Evolutionary conservation across 306 rosid species (phyloP), one percentile per base, ranked within the genome.

Genomic region (Prosopis cineraria): DNA sequence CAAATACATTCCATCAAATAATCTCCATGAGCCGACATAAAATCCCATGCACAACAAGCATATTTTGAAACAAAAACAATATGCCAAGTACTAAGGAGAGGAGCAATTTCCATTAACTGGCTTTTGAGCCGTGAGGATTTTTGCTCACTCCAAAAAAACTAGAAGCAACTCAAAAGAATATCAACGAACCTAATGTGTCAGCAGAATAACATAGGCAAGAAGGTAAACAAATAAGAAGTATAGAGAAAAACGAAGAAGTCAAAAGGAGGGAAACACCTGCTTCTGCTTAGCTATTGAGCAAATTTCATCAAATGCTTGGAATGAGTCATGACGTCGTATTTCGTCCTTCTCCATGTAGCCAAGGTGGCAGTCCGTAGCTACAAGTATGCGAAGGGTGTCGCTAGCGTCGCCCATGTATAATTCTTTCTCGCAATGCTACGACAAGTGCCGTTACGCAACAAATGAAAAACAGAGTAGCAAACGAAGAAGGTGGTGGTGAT

Each of bases 271-370:
- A 17, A 65, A 10, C n/a, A 65, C 70, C 24, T 86, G 39, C 56
- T 90, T 91, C 56, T 86, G 83, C 52, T 84, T 89, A 0, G 98
- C 98, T 30, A 92, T 86, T 58, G 94, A 88, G 82, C 97, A 94
- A 74, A 94, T 92, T 85, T 94, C 98, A 50, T 94, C 92, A 73
- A 94, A 94, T 48, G 98, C 91, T 74, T 89, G 89, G 67, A 94
- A 94, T 0, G 98, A 92, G 82, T 94, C 97, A 73, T 94, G 94
- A 68, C 98, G 93, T 10, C 98, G 89, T 50, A 94, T 69, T 81
- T 94, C 98, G 80, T 94, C 98, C 84, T 94, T 92, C 88, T 94
- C 98, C 94, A 94, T 85, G 76, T 94, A 94, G 5, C 97, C 97
- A 48, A 94, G 82, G 84, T 94, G 98, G 78, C 96, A 92, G 79